Evolutionary conservation across 768 basidiomycete species (phyloP).

Genomic region (Lactarius trivialis): DNA sequence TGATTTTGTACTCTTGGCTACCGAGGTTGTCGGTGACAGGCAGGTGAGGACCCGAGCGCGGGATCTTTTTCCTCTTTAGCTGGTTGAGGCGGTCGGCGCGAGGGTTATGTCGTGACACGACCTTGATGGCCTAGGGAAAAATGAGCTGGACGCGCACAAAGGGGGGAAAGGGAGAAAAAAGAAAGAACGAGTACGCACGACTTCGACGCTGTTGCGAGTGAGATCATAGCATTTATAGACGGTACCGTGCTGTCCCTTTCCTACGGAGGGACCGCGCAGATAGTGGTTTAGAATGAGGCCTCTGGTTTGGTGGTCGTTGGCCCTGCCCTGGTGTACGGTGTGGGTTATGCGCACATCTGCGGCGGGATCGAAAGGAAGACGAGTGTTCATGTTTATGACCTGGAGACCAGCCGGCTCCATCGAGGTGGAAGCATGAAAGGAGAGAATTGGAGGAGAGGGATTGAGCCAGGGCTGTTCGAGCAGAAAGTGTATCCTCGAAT

Average conservation of each 20-base stretch:
- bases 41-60: constrained; percentile 41
- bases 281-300: constrained; percentile 76
- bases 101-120: constrained; percentile 64
- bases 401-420: constrained; percentile 21
- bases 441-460: background rate
- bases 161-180: too few species aligned
- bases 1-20: constrained; percentile 76
- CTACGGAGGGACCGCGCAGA: constrained; percentile 65
- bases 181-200: constrained; percentile 37
- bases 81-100: constrained; percentile 57
- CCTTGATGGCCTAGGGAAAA: constrained; percentile 64
- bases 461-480: background rate
- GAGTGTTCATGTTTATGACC: constrained; percentile 16
- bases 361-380: constrained; percentile 19
- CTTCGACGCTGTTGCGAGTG: constrained; percentile 33
- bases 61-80: constrained; percentile 36
- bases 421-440: constrained; percentile 16
- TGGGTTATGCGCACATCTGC: constrained; percentile 22
- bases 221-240: constrained; percentile 69
- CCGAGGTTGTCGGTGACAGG: constrained; percentile 62
- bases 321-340: constrained; percentile 29
- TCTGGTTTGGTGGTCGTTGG: constrained; percentile 33
- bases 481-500: background rate
- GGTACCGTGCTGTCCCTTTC: constrained; percentile 85
- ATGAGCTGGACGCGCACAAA: constrained; percentile 4